Conservation (phyloP, 2,329 filamentous ascomycete genomes). For the Elsinoe perseae region DNA sequence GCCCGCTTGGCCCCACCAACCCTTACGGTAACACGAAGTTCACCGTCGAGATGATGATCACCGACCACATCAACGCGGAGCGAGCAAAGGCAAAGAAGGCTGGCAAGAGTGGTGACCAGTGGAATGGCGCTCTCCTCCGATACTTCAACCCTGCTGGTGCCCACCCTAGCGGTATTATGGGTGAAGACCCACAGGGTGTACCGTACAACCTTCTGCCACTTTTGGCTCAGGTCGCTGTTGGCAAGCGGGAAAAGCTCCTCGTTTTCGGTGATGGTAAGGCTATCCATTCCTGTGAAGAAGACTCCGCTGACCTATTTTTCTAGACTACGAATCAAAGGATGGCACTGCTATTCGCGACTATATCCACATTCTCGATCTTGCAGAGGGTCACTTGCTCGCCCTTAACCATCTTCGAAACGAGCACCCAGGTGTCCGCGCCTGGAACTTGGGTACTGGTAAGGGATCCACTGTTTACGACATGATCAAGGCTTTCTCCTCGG, state of each 20-base stretch:
- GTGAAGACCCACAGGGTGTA: constrained; percentile 91
- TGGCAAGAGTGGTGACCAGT: constrained; percentile 68
- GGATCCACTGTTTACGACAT: constrained; percentile 97
- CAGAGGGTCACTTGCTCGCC: constrained; percentile 76
- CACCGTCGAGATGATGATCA: constrained; percentile 84
- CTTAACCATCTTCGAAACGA: constrained; percentile 81
- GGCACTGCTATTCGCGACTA: constrained; percentile 96
- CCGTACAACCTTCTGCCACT: constrained; percentile 94
- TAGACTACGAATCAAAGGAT: constrained; percentile 85
- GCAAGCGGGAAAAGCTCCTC: constrained; percentile 85
- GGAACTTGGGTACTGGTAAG: constrained; percentile 92
- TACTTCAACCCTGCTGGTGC: constrained; percentile 98
- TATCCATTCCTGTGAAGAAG: neutral
- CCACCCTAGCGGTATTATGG: constrained; percentile 94
- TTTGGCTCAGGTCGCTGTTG: constrained; percentile 90
- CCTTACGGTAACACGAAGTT: constrained; percentile 96
- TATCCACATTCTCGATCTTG: constrained; percentile 90
- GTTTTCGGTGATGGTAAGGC: constrained; percentile 83
- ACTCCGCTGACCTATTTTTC: constrained; percentile 23
- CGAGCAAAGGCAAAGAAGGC: constrained; percentile 74
- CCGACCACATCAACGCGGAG: constrained; percentile 80
- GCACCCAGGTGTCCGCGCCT: constrained; percentile 83
- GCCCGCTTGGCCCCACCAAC: constrained; percentile 93
- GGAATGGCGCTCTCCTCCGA: constrained; percentile 86
- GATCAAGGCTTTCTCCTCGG: constrained; percentile 83